A percentile compares a stretch with the other conserved stretches of the same genome.
Conservation (phyloP, 2,329 filamentous ascomycete genomes). For the Blastomyces emzantsi region DNA sequence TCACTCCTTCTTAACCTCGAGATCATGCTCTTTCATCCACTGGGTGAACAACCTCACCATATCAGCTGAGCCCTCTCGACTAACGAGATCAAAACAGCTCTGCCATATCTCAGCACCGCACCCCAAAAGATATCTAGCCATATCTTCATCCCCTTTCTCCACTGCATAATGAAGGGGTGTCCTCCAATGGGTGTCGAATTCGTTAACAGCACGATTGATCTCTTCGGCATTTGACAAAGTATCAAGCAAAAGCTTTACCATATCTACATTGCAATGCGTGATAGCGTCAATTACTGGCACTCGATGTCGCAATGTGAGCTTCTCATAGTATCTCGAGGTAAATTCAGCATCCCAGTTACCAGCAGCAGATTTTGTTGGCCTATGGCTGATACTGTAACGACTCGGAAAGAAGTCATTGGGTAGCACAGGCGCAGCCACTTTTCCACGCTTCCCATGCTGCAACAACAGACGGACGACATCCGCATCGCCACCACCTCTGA, state of each 20-base stretch:
- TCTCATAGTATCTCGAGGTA: background rate
- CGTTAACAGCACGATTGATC: background rate
- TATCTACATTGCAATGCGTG: background rate
- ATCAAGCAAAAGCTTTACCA: background rate
- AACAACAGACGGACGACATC: background rate
- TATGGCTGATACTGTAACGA: background rate
- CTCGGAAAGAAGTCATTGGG: background rate
- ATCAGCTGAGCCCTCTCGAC: background rate
- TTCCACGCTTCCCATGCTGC: background rate
- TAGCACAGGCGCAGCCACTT: background rate
- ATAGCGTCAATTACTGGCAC: background rate
- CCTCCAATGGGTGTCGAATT: background rate
- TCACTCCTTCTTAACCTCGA: background rate
- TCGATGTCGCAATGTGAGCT: background rate
- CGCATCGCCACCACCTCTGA: background rate
- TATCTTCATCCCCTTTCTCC: background rate
- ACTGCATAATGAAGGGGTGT: background rate
- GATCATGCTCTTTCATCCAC: background rate
- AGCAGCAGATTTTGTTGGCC: background rate
- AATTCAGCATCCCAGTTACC: background rate
- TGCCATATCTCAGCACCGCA: background rate
- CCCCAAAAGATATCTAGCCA: background rate
- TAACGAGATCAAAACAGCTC: background rate
- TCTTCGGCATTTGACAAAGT: background rate
- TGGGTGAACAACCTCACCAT: background rate